Evolutionary conservation across 192 early-diverging fungal species (phyloP).

Genomic region (Linnemannia elongata): DNA sequence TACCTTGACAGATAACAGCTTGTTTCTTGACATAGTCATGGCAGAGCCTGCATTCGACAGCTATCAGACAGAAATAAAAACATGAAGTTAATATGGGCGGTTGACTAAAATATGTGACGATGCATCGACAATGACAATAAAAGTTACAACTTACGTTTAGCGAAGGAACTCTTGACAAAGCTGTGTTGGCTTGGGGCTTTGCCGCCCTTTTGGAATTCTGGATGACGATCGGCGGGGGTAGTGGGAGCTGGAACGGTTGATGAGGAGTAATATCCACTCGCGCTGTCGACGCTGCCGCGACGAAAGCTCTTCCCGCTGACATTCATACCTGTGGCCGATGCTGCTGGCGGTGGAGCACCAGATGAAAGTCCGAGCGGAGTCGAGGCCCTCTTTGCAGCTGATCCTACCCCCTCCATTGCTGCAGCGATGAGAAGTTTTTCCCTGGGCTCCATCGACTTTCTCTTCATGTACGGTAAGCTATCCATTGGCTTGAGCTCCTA

Average conservation of each 20-base stretch:
- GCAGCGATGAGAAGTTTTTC: conserved; percentile 12
- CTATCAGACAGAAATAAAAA: conserved; percentile 27
- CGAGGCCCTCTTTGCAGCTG: conserved; percentile 21
- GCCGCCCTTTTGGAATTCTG: conserved; percentile 22
- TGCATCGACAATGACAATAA: neutral
- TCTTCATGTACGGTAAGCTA: conserved; percentile 46
- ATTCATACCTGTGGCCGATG: conserved; percentile 9
- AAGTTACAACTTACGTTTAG: conserved; percentile 61
- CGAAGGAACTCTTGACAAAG: conserved; percentile 71
- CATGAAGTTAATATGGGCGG: neutral
- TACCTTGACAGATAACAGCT: conserved; percentile 71
- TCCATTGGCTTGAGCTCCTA: conserved; percentile 55
- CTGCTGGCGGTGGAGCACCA: conserved; percentile 33
- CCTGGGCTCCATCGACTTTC: conserved; percentile 41
- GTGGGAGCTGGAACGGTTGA: conserved; percentile 37
- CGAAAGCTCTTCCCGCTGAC: conserved; percentile 13
- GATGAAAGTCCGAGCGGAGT: conserved; percentile 39
- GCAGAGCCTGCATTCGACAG: conserved; percentile 66
- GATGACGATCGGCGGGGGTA: conserved; percentile 9
- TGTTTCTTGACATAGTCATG: conserved; percentile 60
- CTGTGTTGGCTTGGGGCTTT: conserved; percentile 58
- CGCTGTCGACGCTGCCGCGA: conserved; percentile 35
- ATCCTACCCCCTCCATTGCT: conserved; percentile 6
- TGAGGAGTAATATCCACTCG: conserved; percentile 25
- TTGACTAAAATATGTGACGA: neutral